Conservation (phyloP, 345 rosid species). For the Crucihimalaya himalaica region DNA sequence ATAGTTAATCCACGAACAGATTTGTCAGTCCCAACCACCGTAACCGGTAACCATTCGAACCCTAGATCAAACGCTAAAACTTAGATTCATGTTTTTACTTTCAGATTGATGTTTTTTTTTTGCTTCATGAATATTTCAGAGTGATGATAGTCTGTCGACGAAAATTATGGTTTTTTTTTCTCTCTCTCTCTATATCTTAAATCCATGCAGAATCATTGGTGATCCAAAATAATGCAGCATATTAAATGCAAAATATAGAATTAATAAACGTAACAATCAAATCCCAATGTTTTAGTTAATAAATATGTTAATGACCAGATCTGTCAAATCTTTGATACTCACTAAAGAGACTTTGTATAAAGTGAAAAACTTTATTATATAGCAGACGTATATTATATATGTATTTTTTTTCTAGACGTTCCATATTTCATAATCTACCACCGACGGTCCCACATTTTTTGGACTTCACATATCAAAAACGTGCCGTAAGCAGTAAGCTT, state of each 20-base stretch:
- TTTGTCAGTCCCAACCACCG: no score
- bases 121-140: neutral
- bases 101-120: neutral
- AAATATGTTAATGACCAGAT: conserved; percentile 17
- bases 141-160: neutral
- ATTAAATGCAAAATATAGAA: neutral
- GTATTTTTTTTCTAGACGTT: conserved; percentile 3
- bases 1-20: no score
- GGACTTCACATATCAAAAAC: conserved; percentile 18
- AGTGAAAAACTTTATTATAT: conserved; percentile 9
- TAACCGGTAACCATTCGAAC: no score
- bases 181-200: neutral
- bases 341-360: conserved; percentile 26
- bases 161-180: neutral
- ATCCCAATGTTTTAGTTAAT: conserved; percentile 13
- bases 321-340: conserved; percentile 5
- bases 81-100: neutral
- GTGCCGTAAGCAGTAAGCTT: neutral
- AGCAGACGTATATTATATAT: no score
- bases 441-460: conserved; percentile 28
- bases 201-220: conserved; percentile 21
- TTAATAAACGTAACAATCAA: conserved; percentile 29
- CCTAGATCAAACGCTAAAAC: neutral
- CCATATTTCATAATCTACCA: conserved; percentile 17
- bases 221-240: neutral